Evolutionary conservation across 1,139 yeast species (phyloP).

Genomic region (Zygoascus meyerae): DNA sequence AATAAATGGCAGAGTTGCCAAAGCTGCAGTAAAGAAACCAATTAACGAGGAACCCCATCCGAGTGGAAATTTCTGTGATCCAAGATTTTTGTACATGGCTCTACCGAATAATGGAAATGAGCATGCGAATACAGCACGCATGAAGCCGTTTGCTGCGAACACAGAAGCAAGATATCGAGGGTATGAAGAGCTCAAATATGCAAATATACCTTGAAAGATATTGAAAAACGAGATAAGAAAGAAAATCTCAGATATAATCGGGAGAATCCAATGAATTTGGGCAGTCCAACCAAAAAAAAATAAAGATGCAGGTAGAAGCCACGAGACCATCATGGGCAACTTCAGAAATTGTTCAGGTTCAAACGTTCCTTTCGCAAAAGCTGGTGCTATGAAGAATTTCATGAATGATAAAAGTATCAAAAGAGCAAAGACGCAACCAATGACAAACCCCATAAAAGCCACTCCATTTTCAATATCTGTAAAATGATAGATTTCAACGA

Average conservation of each 20-base stretch:
- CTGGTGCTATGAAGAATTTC: conserved; percentile 1
- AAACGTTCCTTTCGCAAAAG: conserved; percentile 8
- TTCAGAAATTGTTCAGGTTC: conserved; percentile 17
- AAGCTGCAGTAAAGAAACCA: conserved; percentile 40
- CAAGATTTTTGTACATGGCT: conserved; percentile 42
- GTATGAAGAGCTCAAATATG: conserved; percentile 64
- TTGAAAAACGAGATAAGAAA: conserved; percentile 70
- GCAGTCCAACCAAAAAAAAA: conserved; percentile 55
- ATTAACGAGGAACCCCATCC: conserved; percentile 52
- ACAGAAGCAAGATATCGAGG: conserved; percentile 64
- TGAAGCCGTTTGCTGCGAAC: conserved; percentile 48
- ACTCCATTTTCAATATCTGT: conserved; percentile 46
- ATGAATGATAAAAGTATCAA: conserved; percentile 15
- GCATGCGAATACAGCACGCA: conserved; percentile 48
- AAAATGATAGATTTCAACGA: conserved; percentile 41
- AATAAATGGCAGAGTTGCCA: conserved; percentile 50
- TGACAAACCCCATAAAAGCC: conserved; percentile 41
- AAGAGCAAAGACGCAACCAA: conserved; percentile 38
- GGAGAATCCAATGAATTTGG: conserved; percentile 76
- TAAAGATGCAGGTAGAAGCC: conserved; percentile 46
- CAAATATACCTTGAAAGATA: conserved; percentile 68
- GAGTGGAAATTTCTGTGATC: conserved; percentile 44
- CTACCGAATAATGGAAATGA: conserved; percentile 53
- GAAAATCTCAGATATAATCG: conserved; percentile 69
- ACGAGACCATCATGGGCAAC: conserved; percentile 39